A percentile compares a stretch with the other conserved stretches of the same genome.
These are phyloP conservation scores for Bruguiera parviflora DNA, from an alignment of 345 rosid genomes.

Conservation along the genomic window DNA sequence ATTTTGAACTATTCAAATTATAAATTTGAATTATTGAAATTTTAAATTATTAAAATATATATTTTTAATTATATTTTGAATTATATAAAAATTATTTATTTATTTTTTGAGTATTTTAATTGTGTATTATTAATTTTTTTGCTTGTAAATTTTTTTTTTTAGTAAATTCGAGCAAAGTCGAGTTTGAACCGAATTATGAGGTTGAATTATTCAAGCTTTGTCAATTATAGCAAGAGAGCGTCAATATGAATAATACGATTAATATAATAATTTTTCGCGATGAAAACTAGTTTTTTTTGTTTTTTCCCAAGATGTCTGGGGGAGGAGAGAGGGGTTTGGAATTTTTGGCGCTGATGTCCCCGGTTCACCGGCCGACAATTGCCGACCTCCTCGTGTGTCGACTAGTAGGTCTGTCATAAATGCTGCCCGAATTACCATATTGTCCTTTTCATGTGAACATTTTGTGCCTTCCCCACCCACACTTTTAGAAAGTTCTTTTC, in stretches of 20 bases:
- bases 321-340: constrained; percentile 9
- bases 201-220: not conserved
- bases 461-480: not conserved
- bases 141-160: no score
- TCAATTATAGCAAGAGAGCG: not conserved
- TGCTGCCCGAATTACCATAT: constrained; percentile 16
- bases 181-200: no score
- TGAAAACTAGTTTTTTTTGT: not conserved
- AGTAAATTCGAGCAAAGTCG: no score
- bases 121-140: not conserved
- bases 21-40: no score
- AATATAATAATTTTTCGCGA: not conserved
- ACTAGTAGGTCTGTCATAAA: constrained; percentile 31
- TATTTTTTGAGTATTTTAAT: not conserved
- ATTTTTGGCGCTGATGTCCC: constrained; percentile 29
- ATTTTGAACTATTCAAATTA: no score
- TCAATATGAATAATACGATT: no score
- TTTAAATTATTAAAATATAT: no score
- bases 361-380: constrained; percentile 54
- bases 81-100: no score
- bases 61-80: no score
- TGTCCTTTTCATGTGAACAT: constrained; percentile 25
- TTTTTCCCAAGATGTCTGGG: constrained; percentile 4
- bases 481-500: no score
- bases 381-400: constrained; percentile 64